Base-by-base conservation (phyloP, 306 rosid genomes). In the Lathyrus sativus region DNA sequence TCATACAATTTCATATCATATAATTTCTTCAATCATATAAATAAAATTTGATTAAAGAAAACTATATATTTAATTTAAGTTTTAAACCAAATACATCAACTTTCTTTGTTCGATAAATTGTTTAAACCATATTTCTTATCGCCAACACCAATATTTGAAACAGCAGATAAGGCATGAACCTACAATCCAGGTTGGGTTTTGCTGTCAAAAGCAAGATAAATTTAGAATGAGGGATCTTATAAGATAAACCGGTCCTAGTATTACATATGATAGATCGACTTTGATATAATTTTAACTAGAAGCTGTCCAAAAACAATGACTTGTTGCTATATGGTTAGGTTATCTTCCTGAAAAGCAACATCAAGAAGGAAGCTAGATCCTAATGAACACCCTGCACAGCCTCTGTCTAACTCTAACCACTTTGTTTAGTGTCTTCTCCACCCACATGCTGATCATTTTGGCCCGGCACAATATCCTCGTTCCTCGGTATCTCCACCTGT, bases 401-500 rank as follows among this genome's bases (percentile, higher is more conserved):
- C 77, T 84, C 82, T 46, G 73, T 61, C 67, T 76, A 79, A 65
- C 53, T 61, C 67, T 76, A 78, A 65, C 53, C 74, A 56, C 63
- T 86, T 55, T 77, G 84, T 53, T 84, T 78, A 71, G 78, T 31
- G 56, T 80, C 83, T 22, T 80, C 83, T 22, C 80, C 71, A 69
- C 56, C 61, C 38, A 63, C 62, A 67, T 81, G 80, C 75, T 81
- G 86, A 57, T 81, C 86, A 43, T 76, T 79, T 72, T 72, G 81
- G 72, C 74, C 84, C 9, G 89, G 62, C 74, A 77, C 76, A 55
- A 45, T 29, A 54, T 83, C 95, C 60, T 83, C 89, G 0, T 78
- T 82, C 75, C 75, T 84, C 42, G 88, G 90, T 75, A 55, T 49
- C 77, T 81, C 90, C 55, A 85, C 92, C 1, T 87, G 83, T 81